phyloP scores from a whole-genome alignment of 1,139 yeast genomes.

The Candida dubliniensis region DNA sequence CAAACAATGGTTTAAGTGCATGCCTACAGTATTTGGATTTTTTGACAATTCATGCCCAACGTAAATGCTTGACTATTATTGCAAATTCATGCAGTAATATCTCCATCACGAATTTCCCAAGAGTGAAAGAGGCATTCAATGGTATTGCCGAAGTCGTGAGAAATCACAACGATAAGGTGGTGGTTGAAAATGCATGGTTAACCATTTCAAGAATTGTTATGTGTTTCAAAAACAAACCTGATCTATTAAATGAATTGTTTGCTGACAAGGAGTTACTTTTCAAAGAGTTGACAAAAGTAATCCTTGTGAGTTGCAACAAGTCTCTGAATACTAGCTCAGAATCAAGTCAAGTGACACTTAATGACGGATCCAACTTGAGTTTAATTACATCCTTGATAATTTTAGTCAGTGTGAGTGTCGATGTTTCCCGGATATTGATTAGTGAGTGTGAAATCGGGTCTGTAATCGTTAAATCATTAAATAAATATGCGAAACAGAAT shows the following conservation, averaged over 20 bases:
- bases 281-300: constrained; percentile 27
- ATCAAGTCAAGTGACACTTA: constrained; percentile 24
- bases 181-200: constrained; percentile 69
- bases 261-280: constrained; percentile 28
- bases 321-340: constrained; percentile 18
- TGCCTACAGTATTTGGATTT: constrained; percentile 81
- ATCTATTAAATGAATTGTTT: constrained; percentile 48
- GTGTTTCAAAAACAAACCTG: constrained; percentile 49
- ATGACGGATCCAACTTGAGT: constrained; percentile 35
- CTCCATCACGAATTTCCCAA: constrained; percentile 42
- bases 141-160: constrained; percentile 61
- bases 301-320: constrained; percentile 32
- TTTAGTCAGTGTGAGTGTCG: constrained; percentile 38
- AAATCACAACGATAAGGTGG: constrained; percentile 58
- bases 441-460: constrained; percentile 41
- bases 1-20: constrained; percentile 63
- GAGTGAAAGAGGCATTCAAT: constrained; percentile 59
- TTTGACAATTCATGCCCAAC: constrained; percentile 85
- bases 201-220: constrained; percentile 64
- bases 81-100: constrained; percentile 70
- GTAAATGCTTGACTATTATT: constrained; percentile 75
- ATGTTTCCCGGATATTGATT: constrained; percentile 41
- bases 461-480: constrained; percentile 46
- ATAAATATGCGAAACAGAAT: constrained; percentile 31
- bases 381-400: constrained; percentile 45